A percentile compares a stretch with the other conserved stretches of the same genome.
Conservation (phyloP, 352 stramenopile genomes). For the Phytophthora agathidicida region DNA sequence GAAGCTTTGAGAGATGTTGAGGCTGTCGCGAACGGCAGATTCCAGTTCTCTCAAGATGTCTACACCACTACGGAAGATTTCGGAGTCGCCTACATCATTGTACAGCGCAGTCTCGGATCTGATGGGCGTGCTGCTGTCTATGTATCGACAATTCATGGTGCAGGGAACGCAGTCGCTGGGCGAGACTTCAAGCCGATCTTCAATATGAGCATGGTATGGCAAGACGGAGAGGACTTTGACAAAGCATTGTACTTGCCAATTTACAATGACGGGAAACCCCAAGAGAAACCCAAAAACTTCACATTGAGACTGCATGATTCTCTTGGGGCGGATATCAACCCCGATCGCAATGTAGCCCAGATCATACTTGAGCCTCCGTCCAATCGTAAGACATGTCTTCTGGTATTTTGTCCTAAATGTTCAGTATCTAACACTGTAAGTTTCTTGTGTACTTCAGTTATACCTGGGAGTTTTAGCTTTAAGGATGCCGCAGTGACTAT, state of each 20-base stretch:
- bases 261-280: slow-evolving; percentile 60
- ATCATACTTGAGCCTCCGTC: slow-evolving; percentile 56
- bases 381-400: slow-evolving; percentile 42
- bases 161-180: slow-evolving; percentile 54
- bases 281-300: slow-evolving; percentile 62
- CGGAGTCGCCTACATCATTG: slow-evolving; percentile 65
- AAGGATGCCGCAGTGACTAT: slow-evolving; percentile 37
- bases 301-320: slow-evolving; percentile 64
- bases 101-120: slow-evolving; percentile 67
- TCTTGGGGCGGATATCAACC: slow-evolving; percentile 60
- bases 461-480: slow-evolving; percentile 59
- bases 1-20: background rate
- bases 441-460: slow-evolving; percentile 37
- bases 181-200: slow-evolving; percentile 62
- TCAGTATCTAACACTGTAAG: background rate
- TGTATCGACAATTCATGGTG: slow-evolving; percentile 51
- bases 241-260: slow-evolving; percentile 70
- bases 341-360: slow-evolving; percentile 45
- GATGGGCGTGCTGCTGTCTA: slow-evolving; percentile 70
- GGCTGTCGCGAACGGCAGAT: slow-evolving; percentile 38
- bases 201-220: slow-evolving; percentile 79
- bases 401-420: background rate
- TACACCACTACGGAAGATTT: slow-evolving; percentile 72
- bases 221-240: slow-evolving; percentile 73
- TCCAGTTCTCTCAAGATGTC: slow-evolving; percentile 63